Evolutionary conservation across 2,329 filamentous ascomycete genomes (phyloP).

Genomic region (Ascochyta pisi): DNA sequence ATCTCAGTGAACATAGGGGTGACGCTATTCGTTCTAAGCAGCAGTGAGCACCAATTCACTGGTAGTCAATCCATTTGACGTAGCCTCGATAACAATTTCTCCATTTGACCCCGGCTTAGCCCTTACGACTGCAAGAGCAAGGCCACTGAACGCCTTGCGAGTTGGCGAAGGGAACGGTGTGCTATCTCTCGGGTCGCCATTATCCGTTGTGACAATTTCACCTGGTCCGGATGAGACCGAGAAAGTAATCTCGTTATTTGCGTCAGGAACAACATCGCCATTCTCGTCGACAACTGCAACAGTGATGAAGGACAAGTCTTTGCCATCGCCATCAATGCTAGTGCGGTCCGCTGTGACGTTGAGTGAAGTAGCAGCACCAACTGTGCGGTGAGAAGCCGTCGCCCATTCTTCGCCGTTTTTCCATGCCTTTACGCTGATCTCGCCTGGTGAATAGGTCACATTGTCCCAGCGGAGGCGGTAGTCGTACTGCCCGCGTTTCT

Average conservation of each 20-base stretch:
- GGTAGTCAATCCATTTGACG: slow-evolving; percentile 3
- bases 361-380: slow-evolving; percentile 50
- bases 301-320: slow-evolving; percentile 57
- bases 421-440: slow-evolving; percentile 57
- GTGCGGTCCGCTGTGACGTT: slow-evolving; percentile 51
- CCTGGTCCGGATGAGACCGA: slow-evolving; percentile 50
- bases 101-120: slow-evolving; percentile 15
- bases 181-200: slow-evolving; percentile 52
- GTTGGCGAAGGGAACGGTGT: slow-evolving; percentile 28
- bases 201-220: slow-evolving; percentile 59
- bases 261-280: slow-evolving; percentile 54
- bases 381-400: slow-evolving; percentile 50
- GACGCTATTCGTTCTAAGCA: neutral
- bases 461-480: slow-evolving; percentile 64
- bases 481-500: slow-evolving; percentile 41
- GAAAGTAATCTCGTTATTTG: slow-evolving; percentile 55
- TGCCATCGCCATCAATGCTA: slow-evolving; percentile 50
- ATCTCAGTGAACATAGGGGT: too few relatives aligned
- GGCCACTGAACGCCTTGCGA: slow-evolving; percentile 36
- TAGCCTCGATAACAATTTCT: slow-evolving; percentile 23
- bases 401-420: slow-evolving; percentile 59
- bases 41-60: slow-evolving; percentile 1
- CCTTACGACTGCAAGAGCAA: slow-evolving; percentile 34
- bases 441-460: slow-evolving; percentile 57
- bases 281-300: slow-evolving; percentile 54